phyloP scores from a whole-genome alignment of 2,329 filamentous ascomycete species.

The Plenodomus tracheiphilus region DNA sequence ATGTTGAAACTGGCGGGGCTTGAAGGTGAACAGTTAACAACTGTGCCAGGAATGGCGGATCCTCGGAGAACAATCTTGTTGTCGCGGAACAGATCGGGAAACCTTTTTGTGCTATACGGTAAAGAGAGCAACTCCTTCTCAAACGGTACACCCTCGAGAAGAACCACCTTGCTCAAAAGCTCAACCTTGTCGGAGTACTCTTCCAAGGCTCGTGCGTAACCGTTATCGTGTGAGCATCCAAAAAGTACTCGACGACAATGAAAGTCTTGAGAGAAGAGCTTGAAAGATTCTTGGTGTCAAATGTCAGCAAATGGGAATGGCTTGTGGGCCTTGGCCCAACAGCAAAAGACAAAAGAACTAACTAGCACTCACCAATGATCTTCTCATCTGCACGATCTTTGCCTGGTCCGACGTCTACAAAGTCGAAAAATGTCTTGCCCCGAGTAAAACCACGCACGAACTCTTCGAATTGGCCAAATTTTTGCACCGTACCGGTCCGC shows the following conservation, averaged over 20 bases:
- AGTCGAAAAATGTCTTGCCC: slow-evolving; percentile 50
- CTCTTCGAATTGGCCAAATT: slow-evolving; percentile 50
- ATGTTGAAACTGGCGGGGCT: slow-evolving; percentile 18
- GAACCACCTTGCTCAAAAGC: slow-evolving; percentile 54
- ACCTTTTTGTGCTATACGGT: slow-evolving; percentile 56
- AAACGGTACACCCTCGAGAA: slow-evolving; percentile 61
- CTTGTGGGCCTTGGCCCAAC: slow-evolving; percentile 6
- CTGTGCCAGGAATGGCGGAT: neutral
- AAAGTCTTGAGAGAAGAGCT: slow-evolving; percentile 58
- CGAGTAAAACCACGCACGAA: slow-evolving; percentile 61
- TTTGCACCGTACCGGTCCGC: slow-evolving; percentile 50
- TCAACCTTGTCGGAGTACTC: slow-evolving; percentile 51
- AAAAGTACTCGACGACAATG: slow-evolving; percentile 65
- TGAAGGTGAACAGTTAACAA: neutral
- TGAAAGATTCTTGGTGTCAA: slow-evolving; percentile 53
- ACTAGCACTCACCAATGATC: slow-evolving; percentile 54
- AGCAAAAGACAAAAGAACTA: neutral
- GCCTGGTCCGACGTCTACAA: slow-evolving; percentile 52
- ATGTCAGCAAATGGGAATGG: neutral
- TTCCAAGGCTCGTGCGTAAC: slow-evolving; percentile 58
- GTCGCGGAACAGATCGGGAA: slow-evolving; percentile 58
- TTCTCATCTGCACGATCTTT: slow-evolving; percentile 53
- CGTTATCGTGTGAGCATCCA: slow-evolving; percentile 61
- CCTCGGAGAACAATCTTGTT: slow-evolving; percentile 47
- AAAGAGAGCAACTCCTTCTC: slow-evolving; percentile 56